Evolutionary conservation across 2,329 filamentous ascomycete species (phyloP), one percentile per base, ranked within the genome.

Genomic region (Fusarium veterinarium): DNA sequence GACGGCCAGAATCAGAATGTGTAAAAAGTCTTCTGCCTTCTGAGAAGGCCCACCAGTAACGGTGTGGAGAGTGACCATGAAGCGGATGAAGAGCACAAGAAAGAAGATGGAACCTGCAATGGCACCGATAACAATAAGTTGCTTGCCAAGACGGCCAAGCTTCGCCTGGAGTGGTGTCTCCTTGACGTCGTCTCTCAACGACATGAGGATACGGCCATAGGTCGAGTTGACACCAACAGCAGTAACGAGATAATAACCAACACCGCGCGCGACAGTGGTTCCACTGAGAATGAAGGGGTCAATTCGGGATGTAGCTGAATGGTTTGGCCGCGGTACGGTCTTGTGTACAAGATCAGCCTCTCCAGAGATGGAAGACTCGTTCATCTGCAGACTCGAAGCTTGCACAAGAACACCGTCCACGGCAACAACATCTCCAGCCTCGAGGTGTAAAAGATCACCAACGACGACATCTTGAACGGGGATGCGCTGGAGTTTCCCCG

Each of bases 221-320:
- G 89, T 92, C 1, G 92, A 93, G 80, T 95, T 88, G 40, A 92
- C 86, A 71, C 93, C 93, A 23, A 91, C 90, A 8, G 92, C 89
- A 3, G 92, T 94, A 60, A 95, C 92, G 60, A 95, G 80, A 80
- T 94, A 95, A 8, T 89, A 90, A 14, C 93, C 93, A 12, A 94
- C 87, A 60, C 93, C 93, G 76, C 94, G 92, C 0, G 90, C 90
- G 16, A 95, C 90, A 74, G 94, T 94, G 6, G 91, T 91, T 49
- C 93, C 93, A 28, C 92, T 95, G 8, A 95, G 85, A 69, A 95
- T 94, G 80, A 95, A 95, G 0, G 93, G 93, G 75, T 95, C 93
- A 69, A 92, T 83, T 12, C 71, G 65, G 6, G 59, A 53, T 76
- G 87, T 86, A 38, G 85, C 85, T 7, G 89, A 86, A 38, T 86